These are phyloP conservation scores for Maudiozyma turicensis DNA, from an alignment of 805 yeast genomes.

Conservation along the genomic window DNA sequence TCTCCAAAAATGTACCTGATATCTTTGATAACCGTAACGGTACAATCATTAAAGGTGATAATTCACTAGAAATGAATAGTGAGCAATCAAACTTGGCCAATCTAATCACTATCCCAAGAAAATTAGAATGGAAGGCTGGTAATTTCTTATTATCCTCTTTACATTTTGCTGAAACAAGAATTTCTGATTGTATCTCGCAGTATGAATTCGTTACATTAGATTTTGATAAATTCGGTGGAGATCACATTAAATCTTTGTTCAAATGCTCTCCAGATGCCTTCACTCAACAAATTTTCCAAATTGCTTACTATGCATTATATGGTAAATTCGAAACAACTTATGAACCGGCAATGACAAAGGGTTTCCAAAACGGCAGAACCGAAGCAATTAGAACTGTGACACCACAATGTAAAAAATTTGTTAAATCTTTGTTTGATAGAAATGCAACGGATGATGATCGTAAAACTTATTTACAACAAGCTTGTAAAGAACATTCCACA, in stretches of 20 bases:
- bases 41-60: slow-evolving; percentile 1
- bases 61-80: background rate
- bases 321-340: slow-evolving; percentile 91
- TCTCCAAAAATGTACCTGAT: slow-evolving; percentile 47
- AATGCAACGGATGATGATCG: slow-evolving; percentile 48
- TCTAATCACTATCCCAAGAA: slow-evolving; percentile 65
- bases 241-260: slow-evolving; percentile 61
- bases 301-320: slow-evolving; percentile 82
- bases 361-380: slow-evolving; percentile 80
- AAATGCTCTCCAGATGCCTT: slow-evolving; percentile 92
- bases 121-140: slow-evolving; percentile 80
- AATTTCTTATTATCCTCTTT: slow-evolving; percentile 68
- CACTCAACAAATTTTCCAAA: slow-evolving; percentile 88
- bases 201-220: slow-evolving; percentile 79
- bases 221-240: slow-evolving; percentile 60
- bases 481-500: slow-evolving; percentile 60
- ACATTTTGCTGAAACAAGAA: slow-evolving; percentile 83
- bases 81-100: slow-evolving; percentile 21
- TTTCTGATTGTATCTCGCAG: slow-evolving; percentile 79
- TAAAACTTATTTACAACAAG: slow-evolving; percentile 47
- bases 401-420: slow-evolving; percentile 68
- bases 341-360: slow-evolving; percentile 94
- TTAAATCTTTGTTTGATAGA: slow-evolving; percentile 72
- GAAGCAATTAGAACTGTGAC: slow-evolving; percentile 86
- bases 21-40: slow-evolving; percentile 11